Evolutionary conservation across 2,329 filamentous ascomycete species (phyloP), one percentile per base, ranked within the genome.

Genomic region (Grosmannia penicillata): DNA sequence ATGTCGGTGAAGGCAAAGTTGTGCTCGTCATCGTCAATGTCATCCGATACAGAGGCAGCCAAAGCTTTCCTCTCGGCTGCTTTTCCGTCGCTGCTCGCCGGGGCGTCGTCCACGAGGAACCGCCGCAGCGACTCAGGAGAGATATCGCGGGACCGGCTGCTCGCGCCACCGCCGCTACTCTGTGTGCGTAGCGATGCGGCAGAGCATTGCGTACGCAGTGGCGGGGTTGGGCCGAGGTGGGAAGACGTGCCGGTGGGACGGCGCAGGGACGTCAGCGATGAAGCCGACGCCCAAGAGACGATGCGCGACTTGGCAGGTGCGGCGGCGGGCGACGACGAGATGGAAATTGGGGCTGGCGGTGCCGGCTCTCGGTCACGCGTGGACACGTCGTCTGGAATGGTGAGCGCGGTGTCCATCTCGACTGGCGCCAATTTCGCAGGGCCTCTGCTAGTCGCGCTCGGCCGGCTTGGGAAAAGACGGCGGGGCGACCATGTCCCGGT

Each of bases 1-100:
- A 54, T 49, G 4, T 65, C 62, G 1, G 66, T 66, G 4, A 61
- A 65, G n/a, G 71, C 71, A 48, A 78, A 77, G 54, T 76, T 76
- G 45, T 43, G 30, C 29, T 75, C 70, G 47, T 77, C 72, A 43
- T 77, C 70, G 36, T 75, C 68, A 10, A 14, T 26, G 24, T 55
- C 57, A 26, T 73, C 71, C 32, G 57, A 58, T 37, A 35, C 9
- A 17, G 15, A 18, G 10, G 28, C n/a, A 14, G 18, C n/a, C 3
- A n/a, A 8, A 7, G 32, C 32, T 7, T 3, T 22, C 5, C 6
- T 8, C 13, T 9, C 18, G 10, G 26, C 13, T 8, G 19, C 14
- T 11, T 23, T 21, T 2, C 24, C 30, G 18, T 9, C 18, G 15
- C 4, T 6, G 8, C 14, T 15, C 2, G 21, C 17, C n/a, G 35